These are phyloP conservation scores for Salix udensis DNA, from an alignment of 345 rosid genomes.

Conservation along the genomic window DNA sequence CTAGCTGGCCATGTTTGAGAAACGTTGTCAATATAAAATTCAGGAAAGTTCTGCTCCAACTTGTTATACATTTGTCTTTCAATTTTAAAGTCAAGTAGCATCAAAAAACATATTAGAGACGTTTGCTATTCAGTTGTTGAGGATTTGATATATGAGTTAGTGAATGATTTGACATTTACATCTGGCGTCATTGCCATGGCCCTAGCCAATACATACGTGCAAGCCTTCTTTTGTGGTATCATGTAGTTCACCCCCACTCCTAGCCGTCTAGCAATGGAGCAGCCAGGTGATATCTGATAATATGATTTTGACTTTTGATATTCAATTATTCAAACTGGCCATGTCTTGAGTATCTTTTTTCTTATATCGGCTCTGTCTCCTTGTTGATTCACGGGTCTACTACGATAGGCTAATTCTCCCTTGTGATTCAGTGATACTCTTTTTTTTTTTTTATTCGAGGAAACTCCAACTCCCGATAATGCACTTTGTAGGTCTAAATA, in stretches of 20 bases:
- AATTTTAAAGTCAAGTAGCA: slow-evolving; percentile 12
- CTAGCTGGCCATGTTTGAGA: slow-evolving; percentile 55
- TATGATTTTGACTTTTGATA: neutral
- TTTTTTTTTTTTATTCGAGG: too few relatives aligned
- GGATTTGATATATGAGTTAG: slow-evolving; percentile 41
- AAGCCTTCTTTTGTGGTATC: neutral
- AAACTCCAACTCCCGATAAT: too few relatives aligned
- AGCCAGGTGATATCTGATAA: neutral
- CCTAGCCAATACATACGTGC: slow-evolving; percentile 13
- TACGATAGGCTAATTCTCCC: neutral
- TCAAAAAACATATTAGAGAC: slow-evolving; percentile 2
- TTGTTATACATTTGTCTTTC: slow-evolving; percentile 8
- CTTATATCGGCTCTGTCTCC: neutral
- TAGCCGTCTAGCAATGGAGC: neutral
- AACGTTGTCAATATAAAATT: slow-evolving; percentile 13
- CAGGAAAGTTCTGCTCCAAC: neutral
- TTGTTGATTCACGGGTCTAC: neutral
- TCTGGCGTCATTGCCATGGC: slow-evolving; percentile 17
- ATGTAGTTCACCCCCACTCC: neutral
- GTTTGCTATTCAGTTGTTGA: slow-evolving; percentile 39
- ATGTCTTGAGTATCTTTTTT: too few relatives aligned
- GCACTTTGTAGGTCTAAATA: too few relatives aligned
- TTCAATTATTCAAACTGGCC: neutral
- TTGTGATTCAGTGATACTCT: too few relatives aligned
- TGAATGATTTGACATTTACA: slow-evolving; percentile 29